Percentiles rank a stretch among this genome's conserved stretches.
Conservation (phyloP, 228 moss, liverwort and hornwort genomes). For the Sphagnum fallax region DNA sequence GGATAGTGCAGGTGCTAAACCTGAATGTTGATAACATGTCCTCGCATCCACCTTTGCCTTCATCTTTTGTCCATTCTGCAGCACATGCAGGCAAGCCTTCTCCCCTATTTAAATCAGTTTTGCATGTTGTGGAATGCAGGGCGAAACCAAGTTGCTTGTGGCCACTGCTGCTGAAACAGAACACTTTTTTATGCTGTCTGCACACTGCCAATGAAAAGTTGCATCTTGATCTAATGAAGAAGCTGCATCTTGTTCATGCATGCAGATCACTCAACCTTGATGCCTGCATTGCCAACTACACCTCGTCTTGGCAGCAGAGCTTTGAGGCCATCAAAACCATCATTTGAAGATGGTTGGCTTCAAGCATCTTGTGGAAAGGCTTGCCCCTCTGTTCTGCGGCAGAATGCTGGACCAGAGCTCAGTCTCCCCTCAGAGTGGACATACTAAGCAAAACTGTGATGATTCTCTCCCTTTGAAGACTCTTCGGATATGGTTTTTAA, state of each 20-base stretch:
- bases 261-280: background rate
- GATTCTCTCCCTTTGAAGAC: background rate
- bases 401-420: constrained; percentile 32
- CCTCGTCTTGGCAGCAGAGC: background rate
- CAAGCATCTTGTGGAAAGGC: constrained; percentile 23
- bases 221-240: background rate
- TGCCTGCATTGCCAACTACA: background rate
- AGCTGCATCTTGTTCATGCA: background rate
- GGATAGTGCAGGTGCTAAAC: constrained; percentile 13
- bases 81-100: background rate
- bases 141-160: background rate
- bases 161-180: too few species aligned
- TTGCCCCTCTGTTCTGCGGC: constrained; percentile 20
- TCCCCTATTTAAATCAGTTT: background rate
- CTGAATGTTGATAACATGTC: constrained; percentile 16
- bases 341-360: constrained; percentile 19
- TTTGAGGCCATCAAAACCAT: background rate
- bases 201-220: background rate
- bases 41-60: background rate
- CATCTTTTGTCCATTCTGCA: background rate
- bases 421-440: constrained; percentile 64
- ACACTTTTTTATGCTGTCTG: background rate
- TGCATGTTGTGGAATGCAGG: background rate
- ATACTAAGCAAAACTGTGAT: constrained; percentile 15
- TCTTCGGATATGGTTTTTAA: too few species aligned